Base-by-base conservation (phyloP, 2,329 filamentous ascomycete genomes). In the Ramularia collo-cygni region DNA sequence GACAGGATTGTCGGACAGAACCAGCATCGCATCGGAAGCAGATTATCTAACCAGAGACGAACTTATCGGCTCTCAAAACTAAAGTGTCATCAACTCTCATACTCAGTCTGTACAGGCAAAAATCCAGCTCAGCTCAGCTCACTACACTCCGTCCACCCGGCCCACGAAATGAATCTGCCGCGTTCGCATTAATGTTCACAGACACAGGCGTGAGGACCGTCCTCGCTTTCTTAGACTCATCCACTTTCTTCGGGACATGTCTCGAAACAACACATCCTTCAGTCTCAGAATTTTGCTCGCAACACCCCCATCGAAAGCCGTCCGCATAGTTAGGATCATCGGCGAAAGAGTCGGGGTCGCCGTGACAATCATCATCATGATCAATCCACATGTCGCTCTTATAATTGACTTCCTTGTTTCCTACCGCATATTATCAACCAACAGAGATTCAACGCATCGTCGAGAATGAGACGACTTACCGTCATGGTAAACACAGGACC, bases 341-440 rank as follows among this genome's bases (percentile, higher is more conserved):
- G 8, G 40, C 19, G 43, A 61, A 60, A 18, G 53, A 55, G 8
- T 59, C 48, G 0, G 57, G 55, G 24, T 17, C 8, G 1, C 61
- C 60, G 21, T 62, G 56, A 19, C 35, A 46, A 1, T 38, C 5
- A 34, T 58, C 52, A 26, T 62, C 58, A 10, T 55, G 46, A 34
- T 64, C 56, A 2, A 42, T 53, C 59, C 60, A 63, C 18, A 46
- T 32, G 28, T 52, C 53, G 0, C 17, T 31, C 0, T 58, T 47
- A 12, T 51, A 28, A 16, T 58, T 40, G 2, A 48, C 31, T 18
- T 58, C 55, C n/a, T 56, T 28, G 1, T 50, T 27, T 4, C 57
- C 57, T 59, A 26, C 28, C 7, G 8, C n/a, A 36, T 7, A n/a
- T n/a, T n/a, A n/a, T n/a, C n/a, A n/a, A n/a, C n/a, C n/a, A n/a